Conservation (phyloP, 306 rosid species). For the Sindora glabra region DNA sequence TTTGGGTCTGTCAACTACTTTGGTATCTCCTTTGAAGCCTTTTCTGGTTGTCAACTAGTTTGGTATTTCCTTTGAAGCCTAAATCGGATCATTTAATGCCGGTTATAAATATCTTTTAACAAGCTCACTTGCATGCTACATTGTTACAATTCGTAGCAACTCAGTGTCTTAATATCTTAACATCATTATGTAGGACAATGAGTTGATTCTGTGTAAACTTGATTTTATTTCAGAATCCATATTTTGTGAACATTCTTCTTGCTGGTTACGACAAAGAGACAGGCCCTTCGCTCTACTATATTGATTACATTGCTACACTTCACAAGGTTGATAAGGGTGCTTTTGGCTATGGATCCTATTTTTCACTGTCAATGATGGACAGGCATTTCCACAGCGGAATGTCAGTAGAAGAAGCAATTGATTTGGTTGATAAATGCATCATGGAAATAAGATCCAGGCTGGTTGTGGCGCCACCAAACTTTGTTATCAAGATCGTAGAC, state of each 20-base stretch:
- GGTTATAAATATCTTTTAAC: not conserved
- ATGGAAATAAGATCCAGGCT: constrained; percentile 50
- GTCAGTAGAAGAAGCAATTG: constrained; percentile 51
- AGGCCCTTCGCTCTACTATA: constrained; percentile 52
- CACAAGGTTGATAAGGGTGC: constrained; percentile 77
- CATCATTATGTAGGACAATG: not conserved
- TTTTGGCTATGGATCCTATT: constrained; percentile 58
- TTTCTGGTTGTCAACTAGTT: not conserved
- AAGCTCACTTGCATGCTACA: not conserved
- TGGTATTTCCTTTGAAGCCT: not conserved
- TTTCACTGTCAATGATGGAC: constrained; percentile 55
- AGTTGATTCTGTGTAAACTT: not conserved
- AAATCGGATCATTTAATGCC: not conserved
- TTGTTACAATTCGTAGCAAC: not conserved
- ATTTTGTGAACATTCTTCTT: constrained; percentile 53
- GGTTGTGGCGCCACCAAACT: constrained; percentile 66
- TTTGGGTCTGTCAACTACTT: not conserved
- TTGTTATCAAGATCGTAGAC: constrained; percentile 63
- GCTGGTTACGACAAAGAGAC: constrained; percentile 67
- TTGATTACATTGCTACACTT: constrained; percentile 60
- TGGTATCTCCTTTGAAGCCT: not conserved
- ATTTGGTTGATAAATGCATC: constrained; percentile 50
- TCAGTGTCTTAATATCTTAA: not conserved
- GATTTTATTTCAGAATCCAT: constrained; percentile 45
- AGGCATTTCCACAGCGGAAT: constrained; percentile 55